Evolutionary conservation across 495 filamentous ascomycete species (phyloP).

Genomic region (Penicillium fimorum): DNA sequence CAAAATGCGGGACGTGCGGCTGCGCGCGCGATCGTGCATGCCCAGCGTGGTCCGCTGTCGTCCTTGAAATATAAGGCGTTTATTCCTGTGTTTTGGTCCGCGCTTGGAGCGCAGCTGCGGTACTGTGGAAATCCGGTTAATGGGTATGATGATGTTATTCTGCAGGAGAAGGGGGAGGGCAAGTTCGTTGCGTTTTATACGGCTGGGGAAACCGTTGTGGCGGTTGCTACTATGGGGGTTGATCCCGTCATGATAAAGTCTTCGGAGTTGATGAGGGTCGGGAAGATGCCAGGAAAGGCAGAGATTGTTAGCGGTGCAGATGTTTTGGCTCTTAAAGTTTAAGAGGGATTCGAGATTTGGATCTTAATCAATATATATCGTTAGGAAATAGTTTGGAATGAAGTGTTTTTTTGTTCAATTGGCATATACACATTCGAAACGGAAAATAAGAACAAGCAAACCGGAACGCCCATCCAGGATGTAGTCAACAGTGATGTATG

Average conservation of each 20-base stretch:
- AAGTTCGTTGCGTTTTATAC: conserved; percentile 89
- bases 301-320: conserved; percentile 73
- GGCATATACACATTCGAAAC: conserved; percentile 28
- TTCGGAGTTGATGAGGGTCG: conserved; percentile 81
- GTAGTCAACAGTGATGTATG: conserved; percentile 13
- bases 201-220: conserved; percentile 84
- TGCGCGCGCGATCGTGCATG: conserved; percentile 68
- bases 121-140: conserved; percentile 84
- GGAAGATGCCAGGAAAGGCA: conserved; percentile 77
- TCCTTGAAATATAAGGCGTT: conserved; percentile 65
- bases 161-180: conserved; percentile 70
- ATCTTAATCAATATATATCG: background rate
- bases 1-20: conserved; percentile 84
- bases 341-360: conserved; percentile 6
- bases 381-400: conserved; percentile 8
- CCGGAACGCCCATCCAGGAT: conserved; percentile 33
- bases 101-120: conserved; percentile 80
- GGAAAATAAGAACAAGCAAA: conserved; percentile 11
- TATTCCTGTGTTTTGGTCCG: conserved; percentile 95
- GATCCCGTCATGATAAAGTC: conserved; percentile 84
- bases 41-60: conserved; percentile 16
- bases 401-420: conserved; percentile 10
- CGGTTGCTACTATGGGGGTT: conserved; percentile 84
- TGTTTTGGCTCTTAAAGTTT: conserved; percentile 54
- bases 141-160: conserved; percentile 80